Conservation (phyloP, 2,329 filamentous ascomycete genomes). For the Aspergillus quadricinctus region DNA sequence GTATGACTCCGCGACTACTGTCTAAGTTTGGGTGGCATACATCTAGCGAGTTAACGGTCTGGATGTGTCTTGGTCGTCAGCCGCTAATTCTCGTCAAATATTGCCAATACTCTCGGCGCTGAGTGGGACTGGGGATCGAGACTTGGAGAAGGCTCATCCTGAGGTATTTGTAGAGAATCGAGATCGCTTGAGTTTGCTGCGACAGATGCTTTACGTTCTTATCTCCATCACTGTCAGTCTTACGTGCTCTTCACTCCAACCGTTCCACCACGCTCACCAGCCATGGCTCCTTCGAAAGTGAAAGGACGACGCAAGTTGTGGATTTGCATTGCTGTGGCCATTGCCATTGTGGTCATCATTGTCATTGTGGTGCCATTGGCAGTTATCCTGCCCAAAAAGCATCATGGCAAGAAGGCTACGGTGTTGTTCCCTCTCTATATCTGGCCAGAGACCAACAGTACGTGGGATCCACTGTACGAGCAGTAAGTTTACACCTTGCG, state of each 20-base stretch:
- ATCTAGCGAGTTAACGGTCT: background rate
- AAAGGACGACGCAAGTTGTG: background rate
- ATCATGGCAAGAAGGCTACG: slow-evolving; percentile 3
- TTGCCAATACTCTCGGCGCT: background rate
- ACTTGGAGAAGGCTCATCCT: background rate
- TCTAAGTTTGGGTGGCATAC: background rate
- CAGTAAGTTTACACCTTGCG: slow-evolving; percentile 6
- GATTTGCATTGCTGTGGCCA: slow-evolving; percentile 4
- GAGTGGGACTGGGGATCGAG: too few relatives aligned
- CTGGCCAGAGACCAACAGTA: slow-evolving; percentile 17
- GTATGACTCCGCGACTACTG: background rate
- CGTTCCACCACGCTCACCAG: background rate
- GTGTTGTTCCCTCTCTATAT: slow-evolving; percentile 24
- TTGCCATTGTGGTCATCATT: slow-evolving; percentile 10
- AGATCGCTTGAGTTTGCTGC: background rate
- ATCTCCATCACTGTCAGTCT: background rate
- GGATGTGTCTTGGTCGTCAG: background rate
- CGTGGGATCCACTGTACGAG: slow-evolving; percentile 21
- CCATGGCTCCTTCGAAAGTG: background rate
- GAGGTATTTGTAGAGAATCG: background rate
- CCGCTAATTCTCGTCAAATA: background rate
- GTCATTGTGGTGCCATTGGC: slow-evolving; percentile 13
- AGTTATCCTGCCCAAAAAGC: slow-evolving; percentile 5
- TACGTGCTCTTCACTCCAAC: background rate
- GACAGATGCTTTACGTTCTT: background rate